Percentiles rank a stretch among this genome's conserved stretches.
phyloP scores from a whole-genome alignment of 2,329 filamentous ascomycete species.

The Fusarium pininemorale region DNA sequence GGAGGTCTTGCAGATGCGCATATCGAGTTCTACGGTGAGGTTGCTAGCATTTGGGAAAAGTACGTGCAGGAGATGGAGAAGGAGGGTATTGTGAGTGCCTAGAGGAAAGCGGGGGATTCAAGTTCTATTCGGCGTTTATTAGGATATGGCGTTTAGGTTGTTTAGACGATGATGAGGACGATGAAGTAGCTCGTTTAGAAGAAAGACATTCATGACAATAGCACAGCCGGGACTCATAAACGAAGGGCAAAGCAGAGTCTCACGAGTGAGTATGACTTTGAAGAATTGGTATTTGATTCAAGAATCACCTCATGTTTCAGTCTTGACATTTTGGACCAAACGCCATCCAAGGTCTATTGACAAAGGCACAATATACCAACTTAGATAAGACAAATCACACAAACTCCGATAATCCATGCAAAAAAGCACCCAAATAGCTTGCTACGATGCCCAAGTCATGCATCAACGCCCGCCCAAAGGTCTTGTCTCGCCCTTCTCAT shows the following conservation, averaged over 20 bases:
- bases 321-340: constrained; percentile 13
- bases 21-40: constrained; percentile 83
- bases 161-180: constrained; percentile 12
- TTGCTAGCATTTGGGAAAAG: constrained; percentile 85
- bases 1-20: constrained; percentile 86
- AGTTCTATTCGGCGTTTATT: constrained; percentile 20
- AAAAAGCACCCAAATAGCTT: constrained; percentile 10
- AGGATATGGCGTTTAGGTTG: constrained; percentile 33
- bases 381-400: constrained; percentile 21
- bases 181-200: constrained; percentile 10
- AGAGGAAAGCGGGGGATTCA: not conserved
- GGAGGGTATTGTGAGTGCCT: constrained; percentile 54
- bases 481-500: constrained; percentile 38
- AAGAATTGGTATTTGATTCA: not conserved
- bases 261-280: too few species aligned
- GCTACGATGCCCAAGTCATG: not conserved
- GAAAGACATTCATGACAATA: not conserved
- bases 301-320: not conserved
- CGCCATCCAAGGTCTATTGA: constrained; percentile 36
- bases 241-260: not conserved
- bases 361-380: constrained; percentile 18
- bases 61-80: constrained; percentile 91
- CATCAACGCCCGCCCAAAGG: constrained; percentile 36
- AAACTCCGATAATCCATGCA: constrained; percentile 41
- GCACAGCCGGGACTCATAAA: not conserved